phyloP scores from a whole-genome alignment of 2,329 filamentous ascomycete genomes.

The Myriosclerotinia curreyana region DNA sequence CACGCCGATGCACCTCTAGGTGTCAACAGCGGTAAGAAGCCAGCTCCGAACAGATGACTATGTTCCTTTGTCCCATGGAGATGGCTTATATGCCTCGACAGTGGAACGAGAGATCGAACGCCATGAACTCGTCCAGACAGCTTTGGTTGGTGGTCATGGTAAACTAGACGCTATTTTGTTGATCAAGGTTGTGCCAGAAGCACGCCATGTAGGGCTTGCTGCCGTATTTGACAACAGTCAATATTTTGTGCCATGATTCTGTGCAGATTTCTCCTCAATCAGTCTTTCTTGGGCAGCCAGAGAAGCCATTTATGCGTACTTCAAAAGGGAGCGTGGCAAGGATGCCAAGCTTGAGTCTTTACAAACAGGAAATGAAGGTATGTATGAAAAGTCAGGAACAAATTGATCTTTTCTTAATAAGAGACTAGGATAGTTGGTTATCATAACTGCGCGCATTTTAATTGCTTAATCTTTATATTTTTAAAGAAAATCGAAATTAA shows the following conservation, averaged over 20 bases:
- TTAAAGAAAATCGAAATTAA: too few species aligned
- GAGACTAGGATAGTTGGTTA: too few species aligned
- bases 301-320: constrained; percentile 5
- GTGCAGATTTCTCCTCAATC: neutral
- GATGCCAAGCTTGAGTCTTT: constrained; percentile 8
- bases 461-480: too few species aligned
- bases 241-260: constrained; percentile 2
- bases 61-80: constrained; percentile 15
- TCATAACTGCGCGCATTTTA: too few species aligned
- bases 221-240: neutral
- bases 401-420: too few species aligned
- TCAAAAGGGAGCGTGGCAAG: constrained; percentile 4
- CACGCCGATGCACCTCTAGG: neutral
- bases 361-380: constrained; percentile 16
- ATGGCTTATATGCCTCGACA: constrained; percentile 11
- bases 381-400: too few species aligned
- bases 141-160: constrained; percentile 10
- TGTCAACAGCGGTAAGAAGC: neutral
- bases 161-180: constrained; percentile 4
- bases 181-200: neutral
- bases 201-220: neutral
- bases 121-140: constrained; percentile 13
- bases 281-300: constrained; percentile 2
- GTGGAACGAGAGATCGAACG: constrained; percentile 19
- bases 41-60: constrained; percentile 20